Conservation (phyloP, 306 rosid species). For the Pueraria montana region DNA sequence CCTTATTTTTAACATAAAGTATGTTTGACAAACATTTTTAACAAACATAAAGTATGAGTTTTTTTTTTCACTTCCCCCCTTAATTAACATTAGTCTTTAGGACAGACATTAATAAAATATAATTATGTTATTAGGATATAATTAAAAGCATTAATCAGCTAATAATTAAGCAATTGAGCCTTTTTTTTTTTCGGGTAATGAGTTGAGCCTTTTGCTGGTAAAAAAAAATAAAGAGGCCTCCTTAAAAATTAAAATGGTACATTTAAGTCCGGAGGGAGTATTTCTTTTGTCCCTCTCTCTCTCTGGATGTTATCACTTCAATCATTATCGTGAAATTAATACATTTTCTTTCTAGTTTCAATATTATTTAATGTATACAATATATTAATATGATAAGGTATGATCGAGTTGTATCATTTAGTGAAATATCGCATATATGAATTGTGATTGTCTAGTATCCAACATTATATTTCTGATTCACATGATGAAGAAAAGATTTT, state of each 20-base stretch:
- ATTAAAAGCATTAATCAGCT: not conserved
- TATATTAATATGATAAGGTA: not conserved
- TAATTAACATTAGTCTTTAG: not conserved
- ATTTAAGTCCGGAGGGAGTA: not conserved
- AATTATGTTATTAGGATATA: not conserved
- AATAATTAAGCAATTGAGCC: not conserved
- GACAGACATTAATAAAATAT: not conserved
- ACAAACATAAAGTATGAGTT: too few relatives aligned
- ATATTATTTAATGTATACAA: not conserved
- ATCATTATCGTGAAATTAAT: not conserved
- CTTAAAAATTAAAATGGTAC: not conserved
- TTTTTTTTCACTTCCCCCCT: not conserved
- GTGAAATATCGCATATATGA: not conserved
- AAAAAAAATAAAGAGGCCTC: not conserved
- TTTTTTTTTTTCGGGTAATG: too few relatives aligned
- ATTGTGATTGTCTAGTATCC: not conserved
- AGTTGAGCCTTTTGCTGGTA: not conserved
- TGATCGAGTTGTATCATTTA: not conserved
- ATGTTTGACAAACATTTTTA: too few relatives aligned
- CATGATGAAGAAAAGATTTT: not conserved
- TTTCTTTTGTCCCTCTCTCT: not conserved
- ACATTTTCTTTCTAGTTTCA: not conserved
- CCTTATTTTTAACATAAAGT: too few relatives aligned
- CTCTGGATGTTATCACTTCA: not conserved
- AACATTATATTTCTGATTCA: conserved; percentile 25